Evolutionary conservation across 2,329 filamentous ascomycete genomes (phyloP), one percentile per base, ranked within the genome.

Genomic region (Trichoderma gracile): DNA sequence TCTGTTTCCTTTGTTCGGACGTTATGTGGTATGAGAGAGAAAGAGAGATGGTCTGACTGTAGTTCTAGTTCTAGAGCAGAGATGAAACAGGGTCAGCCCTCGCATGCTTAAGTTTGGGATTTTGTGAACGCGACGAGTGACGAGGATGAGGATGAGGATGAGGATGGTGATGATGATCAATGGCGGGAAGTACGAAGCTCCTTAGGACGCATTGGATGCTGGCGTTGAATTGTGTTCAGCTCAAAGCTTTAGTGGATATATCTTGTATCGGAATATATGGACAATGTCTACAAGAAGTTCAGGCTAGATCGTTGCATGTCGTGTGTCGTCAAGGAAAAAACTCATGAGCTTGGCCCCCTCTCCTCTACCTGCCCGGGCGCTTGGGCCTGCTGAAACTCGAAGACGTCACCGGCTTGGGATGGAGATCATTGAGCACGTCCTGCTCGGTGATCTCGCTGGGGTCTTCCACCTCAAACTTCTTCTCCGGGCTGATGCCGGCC

Each of bases 371-470:
- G 43, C 91, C 91, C 5, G 91, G 91, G 72, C 90, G 84, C 85
- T 92, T 93, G 30, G 91, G 91, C 74, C 91, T 84, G 72, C 85
- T 88, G 77, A 95, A 95, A 0, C 82, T 86, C 74, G 86, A 84
- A 76, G 88, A 89, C 53, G 82, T 79, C 73, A 89, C 84, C 46
- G 82, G 82, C 75, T 86, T 86, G 50, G 88, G 88, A 69, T 90
- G 87, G 71, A 93, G 80, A 71, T 93, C 89, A 7, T 84, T 83
- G 67, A 85, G 73, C 40, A 95, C 83, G 38, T 79, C 77, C 66
- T 87, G 80, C 72, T 89, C 89, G 1, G 86, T 89, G 65, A 95
- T 84, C 78, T 93, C 91, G 64, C 79, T 80, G 5, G 89, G 87
- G 68, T 90, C 84, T 69, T 87, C 84, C 3, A 86, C 84, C 75